Base-by-base conservation (phyloP, 2,329 filamentous ascomycete genomes). In the Ceratocystis variospora region DNA sequence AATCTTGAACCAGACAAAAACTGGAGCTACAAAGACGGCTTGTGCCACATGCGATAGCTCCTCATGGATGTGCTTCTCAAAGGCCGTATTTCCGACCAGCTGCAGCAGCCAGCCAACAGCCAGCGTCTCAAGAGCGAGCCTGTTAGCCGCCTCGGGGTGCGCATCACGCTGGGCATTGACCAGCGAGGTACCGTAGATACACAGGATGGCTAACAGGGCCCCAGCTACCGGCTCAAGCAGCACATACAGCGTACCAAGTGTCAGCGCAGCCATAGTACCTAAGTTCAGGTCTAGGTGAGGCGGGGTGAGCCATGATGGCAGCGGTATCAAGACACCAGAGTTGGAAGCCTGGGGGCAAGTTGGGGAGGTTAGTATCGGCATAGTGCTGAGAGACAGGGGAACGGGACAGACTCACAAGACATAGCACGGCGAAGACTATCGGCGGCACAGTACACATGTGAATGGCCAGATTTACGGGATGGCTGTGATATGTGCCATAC, bases 1-100 rank as follows among this genome's bases (percentile, higher is more conserved):
- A 28, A 95, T 77, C 78, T 97, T 92, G 71, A 99, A 87, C 89
- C 94, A 99, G 67, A 97, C 93, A 72, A 97, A 99, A 72, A 99
- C 87, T 7, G 94, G 94, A 0, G 94, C 94, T 28, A 97, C 81
- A 73, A 97, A 93, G 70, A 97, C 76, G 33, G 94, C 92, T 77
- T 97, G 94, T 61, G 95, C 81, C 53, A 97, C 77, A 73, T 96
- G 97, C 77, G 97, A 92, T 61, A 97, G 78, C 61, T 66, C 63
- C 22, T 66, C 67, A 25, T 66, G 64, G 41, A 68, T 64, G 64
- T 93, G 85, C 22, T 89, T 85, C 76, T 97, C 94, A 71, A 90
- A 97, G 63, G 82, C 84, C 46, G 91, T 92, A 73, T 99, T 94
- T 33, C 94, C 94, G 63, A 97, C 72, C 73, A 99, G 96, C 74